Base-by-base conservation (phyloP, 176 grass and related monocot species). In the Themeda triandra region DNA sequence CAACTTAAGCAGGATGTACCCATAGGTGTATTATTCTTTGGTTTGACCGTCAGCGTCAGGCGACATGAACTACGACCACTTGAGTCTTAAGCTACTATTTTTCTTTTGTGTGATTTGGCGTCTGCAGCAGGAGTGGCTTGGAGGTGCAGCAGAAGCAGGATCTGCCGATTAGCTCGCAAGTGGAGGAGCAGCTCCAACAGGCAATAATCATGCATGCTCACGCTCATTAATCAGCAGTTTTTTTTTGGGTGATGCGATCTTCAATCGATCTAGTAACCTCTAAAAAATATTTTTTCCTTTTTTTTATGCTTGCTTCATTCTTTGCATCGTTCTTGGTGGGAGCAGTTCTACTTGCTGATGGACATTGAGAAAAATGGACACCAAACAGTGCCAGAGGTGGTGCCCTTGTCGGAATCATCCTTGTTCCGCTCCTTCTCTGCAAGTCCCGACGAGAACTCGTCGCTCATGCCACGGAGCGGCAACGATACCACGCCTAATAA, bases 271-370 rank as follows among this genome's bases (percentile, higher is more conserved):
- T 39, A 69, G 9, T 24, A 13, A 24, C 68, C 23, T 12, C 11
- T 40, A 25, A 2, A 46, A 73, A 12, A 1, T 1, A 31, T 6
- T 19, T 53, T 35, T 2, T 0, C 27, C n/a, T n/a, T n/a, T n/a
- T n/a, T n/a, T n/a, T n/a, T 18, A 11, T 67, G 11, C 19, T 4
- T 69, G 21, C 51, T 56, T 56, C 28, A 28, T 21, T 58, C 21
- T n/a, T n/a, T 51, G 46, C 46, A 9, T 21, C 13, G 15, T 33
- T 9, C 2, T 33, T 74, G 31, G 27, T 73, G 80, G 21, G 15
- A 13, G 19, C 69, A 87, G 85, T 44, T 81, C 33, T 58, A 72
- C 59, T 6, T 75, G 59, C 59, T 81, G 32, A 56, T 87, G 78
- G 45, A 75, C 59, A 75, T 66, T 33, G 78, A 86, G 44, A 54